Conservation (phyloP, 2,329 filamentous ascomycete species). For the Chaetomiaceae sp. region DNA sequence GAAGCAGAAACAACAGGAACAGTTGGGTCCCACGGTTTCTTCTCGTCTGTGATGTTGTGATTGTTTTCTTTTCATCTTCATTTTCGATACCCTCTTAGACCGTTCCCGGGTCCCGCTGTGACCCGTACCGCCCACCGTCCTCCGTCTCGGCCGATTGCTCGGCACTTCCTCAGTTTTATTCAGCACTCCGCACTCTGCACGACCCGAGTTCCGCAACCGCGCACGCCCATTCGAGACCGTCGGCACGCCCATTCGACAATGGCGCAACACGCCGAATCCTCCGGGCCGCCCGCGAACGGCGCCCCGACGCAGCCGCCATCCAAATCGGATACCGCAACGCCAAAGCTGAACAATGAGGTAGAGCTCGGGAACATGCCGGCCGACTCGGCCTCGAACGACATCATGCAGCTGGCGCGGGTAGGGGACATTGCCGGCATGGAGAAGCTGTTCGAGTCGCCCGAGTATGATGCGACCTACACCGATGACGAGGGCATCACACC, state of each 20-base stretch:
- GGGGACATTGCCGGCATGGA: conserved; percentile 85
- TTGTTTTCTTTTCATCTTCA: too few species aligned
- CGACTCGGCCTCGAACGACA: conserved; percentile 60
- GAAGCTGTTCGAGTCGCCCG: conserved; percentile 78
- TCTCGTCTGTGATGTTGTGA: not conserved
- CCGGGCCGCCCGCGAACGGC: conserved; percentile 36
- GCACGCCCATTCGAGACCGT: not conserved
- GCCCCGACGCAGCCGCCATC: conserved; percentile 51
- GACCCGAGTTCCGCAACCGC: not conserved
- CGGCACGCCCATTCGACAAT: conserved; percentile 28
- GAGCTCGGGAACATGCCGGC: conserved; percentile 49
- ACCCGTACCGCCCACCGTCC: too few species aligned
- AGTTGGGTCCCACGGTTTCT: not conserved
- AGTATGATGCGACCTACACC: conserved; percentile 73
- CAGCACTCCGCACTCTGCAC: too few species aligned
- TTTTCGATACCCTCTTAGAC: too few species aligned
- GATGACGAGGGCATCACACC: conserved; percentile 95
- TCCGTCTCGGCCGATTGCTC: too few species aligned
- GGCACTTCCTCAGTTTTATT: too few species aligned
- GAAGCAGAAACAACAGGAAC: too few species aligned
- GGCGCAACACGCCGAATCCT: conserved; percentile 39
- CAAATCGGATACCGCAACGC: conserved; percentile 38
- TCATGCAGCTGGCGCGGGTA: conserved; percentile 90
- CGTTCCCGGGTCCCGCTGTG: too few species aligned
- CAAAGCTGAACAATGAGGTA: conserved; percentile 52